These are phyloP conservation scores for Microbotryum intermedium DNA, from an alignment of 1,284 basidiomycete genomes.

Conservation along the genomic window DNA sequence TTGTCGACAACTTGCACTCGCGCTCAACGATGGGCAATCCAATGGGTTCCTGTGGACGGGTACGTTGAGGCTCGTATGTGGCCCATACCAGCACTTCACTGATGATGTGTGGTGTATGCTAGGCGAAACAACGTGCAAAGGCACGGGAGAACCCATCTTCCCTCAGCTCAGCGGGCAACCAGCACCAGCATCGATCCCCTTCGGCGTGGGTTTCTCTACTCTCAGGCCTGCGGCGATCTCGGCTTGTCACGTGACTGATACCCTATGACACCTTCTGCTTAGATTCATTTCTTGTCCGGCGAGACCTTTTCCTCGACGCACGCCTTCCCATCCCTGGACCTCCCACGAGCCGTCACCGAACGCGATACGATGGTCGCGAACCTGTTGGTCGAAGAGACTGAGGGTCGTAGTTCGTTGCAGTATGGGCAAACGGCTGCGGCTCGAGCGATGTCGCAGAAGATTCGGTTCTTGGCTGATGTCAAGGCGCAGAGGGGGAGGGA, in stretches of 20 bases:
- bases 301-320: constrained; percentile 8
- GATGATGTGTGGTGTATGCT: neutral
- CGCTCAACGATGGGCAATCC: constrained; percentile 64
- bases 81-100: neutral
- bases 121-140: constrained; percentile 18
- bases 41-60: constrained; percentile 50
- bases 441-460: neutral
- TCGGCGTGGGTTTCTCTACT: constrained; percentile 16
- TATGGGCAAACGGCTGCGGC: neutral
- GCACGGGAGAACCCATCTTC: constrained; percentile 18
- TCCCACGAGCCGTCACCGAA: neutral
- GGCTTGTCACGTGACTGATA: neutral
- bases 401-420: neutral
- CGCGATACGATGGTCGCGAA: constrained; percentile 22
- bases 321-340: constrained; percentile 10
- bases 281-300: constrained; percentile 27
- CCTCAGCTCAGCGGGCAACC: constrained; percentile 20
- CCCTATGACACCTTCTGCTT: neutral
- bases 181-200: constrained; percentile 8
- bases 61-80: neutral
- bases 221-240: neutral
- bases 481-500: neutral
- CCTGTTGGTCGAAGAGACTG: constrained; percentile 4
- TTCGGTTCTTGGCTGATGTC: neutral
- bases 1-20: constrained; percentile 59